phyloP scores from a whole-genome alignment of 2,329 filamentous ascomycete genomes.

The Xylariomycetidae sp. region DNA sequence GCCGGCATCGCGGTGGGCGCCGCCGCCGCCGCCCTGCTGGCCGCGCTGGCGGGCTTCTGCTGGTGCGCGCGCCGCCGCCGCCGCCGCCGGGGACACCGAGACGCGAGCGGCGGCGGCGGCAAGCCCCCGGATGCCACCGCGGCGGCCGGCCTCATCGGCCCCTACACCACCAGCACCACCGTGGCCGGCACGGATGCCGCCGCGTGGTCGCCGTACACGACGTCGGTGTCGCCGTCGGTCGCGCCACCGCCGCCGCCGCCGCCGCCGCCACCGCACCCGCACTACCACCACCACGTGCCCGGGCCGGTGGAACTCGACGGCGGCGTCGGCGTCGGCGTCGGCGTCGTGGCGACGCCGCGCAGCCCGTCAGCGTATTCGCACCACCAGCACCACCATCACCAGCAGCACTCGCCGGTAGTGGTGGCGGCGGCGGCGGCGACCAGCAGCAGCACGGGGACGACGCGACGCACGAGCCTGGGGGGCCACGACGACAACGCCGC shows the following conservation, averaged over 20 bases:
- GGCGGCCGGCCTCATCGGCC: neutral
- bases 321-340: neutral
- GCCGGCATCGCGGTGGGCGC: constrained; percentile 33
- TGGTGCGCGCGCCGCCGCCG: constrained; percentile 25
- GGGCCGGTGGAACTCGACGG: neutral
- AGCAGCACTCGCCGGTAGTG: too few species aligned
- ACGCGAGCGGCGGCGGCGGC: neutral
- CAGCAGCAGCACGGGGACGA: neutral
- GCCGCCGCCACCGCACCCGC: neutral
- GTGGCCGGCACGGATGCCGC: neutral
- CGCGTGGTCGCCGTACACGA: neutral
- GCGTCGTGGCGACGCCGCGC: neutral
- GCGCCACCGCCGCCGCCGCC: neutral
- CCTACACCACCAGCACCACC: neutral
- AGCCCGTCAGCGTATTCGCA: neutral
- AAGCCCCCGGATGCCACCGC: neutral
- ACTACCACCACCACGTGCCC: neutral
- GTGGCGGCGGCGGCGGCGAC: too few species aligned
- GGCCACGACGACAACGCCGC: neutral
- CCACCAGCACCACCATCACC: neutral
- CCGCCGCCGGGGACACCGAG: neutral
- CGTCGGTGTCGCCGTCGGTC: constrained; percentile 1
- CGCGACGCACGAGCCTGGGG: neutral
- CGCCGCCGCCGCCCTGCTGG: constrained; percentile 23
- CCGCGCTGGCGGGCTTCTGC: constrained; percentile 21